Percentiles rank a stretch among this genome's conserved stretches.
Conservation (phyloP, 805 yeast genomes). For the Pichia pseudocactophila region DNA sequence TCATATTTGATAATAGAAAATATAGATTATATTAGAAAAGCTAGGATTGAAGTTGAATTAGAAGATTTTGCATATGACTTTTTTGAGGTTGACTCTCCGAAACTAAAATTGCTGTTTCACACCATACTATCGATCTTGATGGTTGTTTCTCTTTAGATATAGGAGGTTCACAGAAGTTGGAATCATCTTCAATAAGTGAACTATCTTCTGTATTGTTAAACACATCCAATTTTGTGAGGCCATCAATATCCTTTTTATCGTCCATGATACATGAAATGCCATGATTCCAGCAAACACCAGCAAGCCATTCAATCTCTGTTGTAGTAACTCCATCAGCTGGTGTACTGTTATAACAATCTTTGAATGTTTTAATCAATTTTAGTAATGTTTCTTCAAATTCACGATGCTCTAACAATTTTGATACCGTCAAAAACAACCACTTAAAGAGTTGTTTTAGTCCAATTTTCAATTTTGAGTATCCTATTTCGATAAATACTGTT, state of each 20-base stretch:
- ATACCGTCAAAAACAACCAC: slow-evolving; percentile 8
- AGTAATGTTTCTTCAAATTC: not conserved
- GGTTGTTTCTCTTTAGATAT: slow-evolving; percentile 21
- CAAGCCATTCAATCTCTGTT: slow-evolving; percentile 26
- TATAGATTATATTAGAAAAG: too few species aligned
- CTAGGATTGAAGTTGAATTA: too few species aligned
- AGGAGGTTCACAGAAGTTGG: too few species aligned
- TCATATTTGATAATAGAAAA: too few species aligned
- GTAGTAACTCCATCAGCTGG: not conserved
- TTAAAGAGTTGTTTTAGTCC: not conserved
- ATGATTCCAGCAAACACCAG: slow-evolving; percentile 31
- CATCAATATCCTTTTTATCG: slow-evolving; percentile 23
- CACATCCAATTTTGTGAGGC: slow-evolving; percentile 27
- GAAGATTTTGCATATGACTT: too few species aligned
- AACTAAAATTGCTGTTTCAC: too few species aligned
- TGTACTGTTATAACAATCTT: not conserved
- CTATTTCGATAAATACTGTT: slow-evolving; percentile 1
- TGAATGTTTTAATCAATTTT: slow-evolving; percentile 2
- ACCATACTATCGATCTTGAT: slow-evolving; percentile 15
- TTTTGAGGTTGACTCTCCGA: too few species aligned
- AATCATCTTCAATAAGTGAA: too few species aligned
- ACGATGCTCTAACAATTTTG: not conserved
- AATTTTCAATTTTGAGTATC: not conserved
- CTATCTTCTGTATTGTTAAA: too few species aligned
- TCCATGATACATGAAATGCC: slow-evolving; percentile 30